phyloP scores from a whole-genome alignment of 768 basidiomycete species.

The Termitomyces sp. region DNA sequence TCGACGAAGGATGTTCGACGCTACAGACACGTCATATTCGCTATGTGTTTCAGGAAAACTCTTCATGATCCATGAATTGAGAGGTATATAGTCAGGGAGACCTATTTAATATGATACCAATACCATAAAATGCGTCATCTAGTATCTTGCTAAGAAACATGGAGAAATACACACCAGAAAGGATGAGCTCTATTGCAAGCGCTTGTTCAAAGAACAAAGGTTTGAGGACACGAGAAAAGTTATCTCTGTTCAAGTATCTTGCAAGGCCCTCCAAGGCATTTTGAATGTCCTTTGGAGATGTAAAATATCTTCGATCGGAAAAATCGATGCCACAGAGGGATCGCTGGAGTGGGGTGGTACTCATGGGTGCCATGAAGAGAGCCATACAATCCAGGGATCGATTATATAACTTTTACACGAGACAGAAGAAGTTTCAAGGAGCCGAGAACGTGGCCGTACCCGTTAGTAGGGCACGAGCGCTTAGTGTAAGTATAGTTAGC shows the following conservation, averaged over 20 bases:
- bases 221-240: conserved; percentile 15
- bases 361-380: not conserved
- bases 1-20: conserved; percentile 5
- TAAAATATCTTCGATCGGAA: conserved; percentile 13
- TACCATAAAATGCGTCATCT: not conserved
- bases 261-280: conserved; percentile 16
- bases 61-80: conserved; percentile 23
- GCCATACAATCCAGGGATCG: not conserved
- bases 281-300: conserved; percentile 14
- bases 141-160: conserved; percentile 1
- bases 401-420: not conserved
- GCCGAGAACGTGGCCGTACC: not conserved
- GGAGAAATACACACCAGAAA: conserved; percentile 16
- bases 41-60: conserved; percentile 21
- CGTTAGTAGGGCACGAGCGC: not conserved
- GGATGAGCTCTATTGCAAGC: conserved; percentile 18
- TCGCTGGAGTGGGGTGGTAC: conserved; percentile 13
- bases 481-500: not conserved
- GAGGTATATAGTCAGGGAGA: conserved; percentile 6
- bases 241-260: conserved; percentile 16
- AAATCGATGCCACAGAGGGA: conserved; percentile 14
- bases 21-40: conserved; percentile 4
- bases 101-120: not conserved
- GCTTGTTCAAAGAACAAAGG: conserved; percentile 16
- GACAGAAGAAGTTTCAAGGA: not conserved